phyloP scores from a whole-genome alignment of 306 rosid species.

The Inga oerstediana region DNA sequence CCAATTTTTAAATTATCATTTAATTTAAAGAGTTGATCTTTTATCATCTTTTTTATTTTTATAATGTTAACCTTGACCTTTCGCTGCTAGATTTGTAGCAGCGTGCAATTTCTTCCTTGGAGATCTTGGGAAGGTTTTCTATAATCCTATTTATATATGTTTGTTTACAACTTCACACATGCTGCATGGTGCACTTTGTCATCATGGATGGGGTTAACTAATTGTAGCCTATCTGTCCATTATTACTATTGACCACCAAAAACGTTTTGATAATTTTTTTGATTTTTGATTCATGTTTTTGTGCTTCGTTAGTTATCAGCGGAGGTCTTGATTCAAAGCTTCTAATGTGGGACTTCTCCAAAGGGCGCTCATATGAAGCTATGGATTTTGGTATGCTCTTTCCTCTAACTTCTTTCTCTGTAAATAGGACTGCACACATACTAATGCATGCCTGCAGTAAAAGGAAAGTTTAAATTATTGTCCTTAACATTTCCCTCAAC shows the following conservation, averaged over 20 bases:
- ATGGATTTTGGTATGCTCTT: conserved; percentile 66
- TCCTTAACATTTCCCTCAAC: not conserved
- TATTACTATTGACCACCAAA: not conserved
- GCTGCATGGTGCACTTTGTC: not conserved
- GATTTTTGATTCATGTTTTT: conserved; percentile 23
- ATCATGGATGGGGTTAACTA: conserved; percentile 17
- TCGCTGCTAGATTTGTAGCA: conserved; percentile 75
- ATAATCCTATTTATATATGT: conserved; percentile 5
- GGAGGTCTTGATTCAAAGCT: conserved; percentile 95
- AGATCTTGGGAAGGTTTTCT: conserved; percentile 88
- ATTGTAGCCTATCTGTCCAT: conserved; percentile 14
- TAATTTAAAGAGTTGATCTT: conserved; percentile 11
- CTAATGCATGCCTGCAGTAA: not conserved
- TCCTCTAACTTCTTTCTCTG: conserved; percentile 18
- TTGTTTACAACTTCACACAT: not conserved
- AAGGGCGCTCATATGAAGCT: conserved; percentile 72
- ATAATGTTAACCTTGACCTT: conserved; percentile 57
- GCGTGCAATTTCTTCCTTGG: conserved; percentile 96
- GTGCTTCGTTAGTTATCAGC: conserved; percentile 64
- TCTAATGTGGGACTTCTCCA: conserved; percentile 90
- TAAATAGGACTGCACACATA: not conserved
- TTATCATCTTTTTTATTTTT: conserved; percentile 8
- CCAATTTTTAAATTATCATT: not conserved
- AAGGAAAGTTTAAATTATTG: too few relatives aligned
- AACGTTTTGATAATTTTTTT: conserved; percentile 6